A percentile compares a stretch with the other conserved stretches of the same genome.
Conservation (phyloP, 495 filamentous ascomycete species). For the Pyrenopolyporus hunteri region DNA sequence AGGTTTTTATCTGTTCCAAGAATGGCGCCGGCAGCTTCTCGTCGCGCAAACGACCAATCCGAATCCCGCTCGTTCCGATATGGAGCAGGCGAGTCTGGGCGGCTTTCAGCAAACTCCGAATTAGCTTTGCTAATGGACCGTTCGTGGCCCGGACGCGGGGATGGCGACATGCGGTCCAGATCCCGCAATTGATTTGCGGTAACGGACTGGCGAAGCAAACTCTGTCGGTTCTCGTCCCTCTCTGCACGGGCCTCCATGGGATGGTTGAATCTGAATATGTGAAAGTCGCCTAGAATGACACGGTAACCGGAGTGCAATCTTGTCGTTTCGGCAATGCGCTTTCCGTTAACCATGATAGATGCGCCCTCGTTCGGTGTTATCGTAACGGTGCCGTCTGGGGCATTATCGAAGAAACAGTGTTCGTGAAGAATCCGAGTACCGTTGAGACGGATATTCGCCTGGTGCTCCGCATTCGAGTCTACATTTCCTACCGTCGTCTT, state of each 20-base stretch:
- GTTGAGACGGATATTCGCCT: constrained; percentile 89
- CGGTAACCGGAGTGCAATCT: constrained; percentile 89
- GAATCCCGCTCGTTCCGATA: constrained; percentile 76
- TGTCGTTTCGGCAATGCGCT: constrained; percentile 81
- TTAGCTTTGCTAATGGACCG: constrained; percentile 75
- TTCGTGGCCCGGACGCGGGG: constrained; percentile 75
- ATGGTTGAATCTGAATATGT: constrained; percentile 99
- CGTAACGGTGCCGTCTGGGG: constrained; percentile 87
- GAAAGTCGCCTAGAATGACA: constrained; percentile 96
- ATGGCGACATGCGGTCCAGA: constrained; percentile 52
- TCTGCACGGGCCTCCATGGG: constrained; percentile 95
- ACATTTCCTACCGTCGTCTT: constrained; percentile 92
- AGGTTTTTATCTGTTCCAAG: constrained; percentile 94
- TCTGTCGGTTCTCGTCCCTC: constrained; percentile 75
- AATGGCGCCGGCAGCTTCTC: constrained; percentile 89
- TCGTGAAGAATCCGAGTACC: constrained; percentile 90
- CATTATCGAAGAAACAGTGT: constrained; percentile 90
- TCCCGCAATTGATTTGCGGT: constrained; percentile 76
- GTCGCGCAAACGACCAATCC: constrained; percentile 93
- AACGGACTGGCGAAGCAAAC: constrained; percentile 85
- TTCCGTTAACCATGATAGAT: constrained; percentile 96
- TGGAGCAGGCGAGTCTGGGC: constrained; percentile 81
- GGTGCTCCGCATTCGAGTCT: constrained; percentile 74
- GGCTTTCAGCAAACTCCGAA: constrained; percentile 68
- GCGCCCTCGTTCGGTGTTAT: constrained; percentile 87